Percentiles rank a stretch among this genome's conserved stretches.
Evolutionary conservation across 2,329 filamentous ascomycete species (phyloP).

Genomic region (Scedosporium aurantiacum): DNA sequence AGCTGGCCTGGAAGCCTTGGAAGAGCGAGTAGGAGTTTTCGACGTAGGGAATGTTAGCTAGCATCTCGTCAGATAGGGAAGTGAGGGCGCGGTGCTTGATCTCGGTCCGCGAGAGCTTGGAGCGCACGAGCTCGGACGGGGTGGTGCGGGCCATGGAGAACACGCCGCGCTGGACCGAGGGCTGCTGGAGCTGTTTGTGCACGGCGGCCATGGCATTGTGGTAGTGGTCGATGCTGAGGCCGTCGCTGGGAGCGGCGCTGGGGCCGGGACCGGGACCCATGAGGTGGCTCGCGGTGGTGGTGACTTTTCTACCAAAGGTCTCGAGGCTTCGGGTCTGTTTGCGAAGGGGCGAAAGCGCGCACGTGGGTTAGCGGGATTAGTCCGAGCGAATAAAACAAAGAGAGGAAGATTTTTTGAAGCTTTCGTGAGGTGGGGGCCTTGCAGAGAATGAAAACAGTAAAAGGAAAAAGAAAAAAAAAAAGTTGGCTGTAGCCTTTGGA

Average conservation of each 20-base stretch:
- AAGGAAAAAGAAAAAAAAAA: neutral
- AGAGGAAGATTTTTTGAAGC: too few species aligned
- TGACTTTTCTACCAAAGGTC: constrained; percentile 88
- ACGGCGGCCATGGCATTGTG: constrained; percentile 80
- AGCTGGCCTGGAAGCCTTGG: constrained; percentile 86
- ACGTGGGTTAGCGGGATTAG: neutral
- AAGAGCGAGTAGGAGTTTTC: constrained; percentile 86
- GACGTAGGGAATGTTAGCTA: constrained; percentile 72
- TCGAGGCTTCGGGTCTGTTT: constrained; percentile 74
- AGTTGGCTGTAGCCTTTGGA: neutral
- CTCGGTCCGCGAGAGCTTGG: constrained; percentile 78
- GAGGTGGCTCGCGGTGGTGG: constrained; percentile 81
- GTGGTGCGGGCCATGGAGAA: constrained; percentile 85
- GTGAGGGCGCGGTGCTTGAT: constrained; percentile 89
- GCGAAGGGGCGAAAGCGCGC: neutral
- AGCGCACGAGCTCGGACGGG: constrained; percentile 87
- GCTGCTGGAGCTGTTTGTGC: constrained; percentile 76
- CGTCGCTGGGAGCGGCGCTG: constrained; percentile 20
- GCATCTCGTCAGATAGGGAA: constrained; percentile 79
- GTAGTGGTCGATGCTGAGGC: constrained; percentile 46
- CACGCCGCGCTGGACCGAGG: constrained; percentile 75
- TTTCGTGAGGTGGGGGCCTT: neutral
- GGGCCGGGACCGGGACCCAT: constrained; percentile 50
- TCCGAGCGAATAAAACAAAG: neutral
- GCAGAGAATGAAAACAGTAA: neutral